phyloP scores from a whole-genome alignment of 2,329 filamentous ascomycete genomes.

The Aspergillus pseudotamarii region DNA sequence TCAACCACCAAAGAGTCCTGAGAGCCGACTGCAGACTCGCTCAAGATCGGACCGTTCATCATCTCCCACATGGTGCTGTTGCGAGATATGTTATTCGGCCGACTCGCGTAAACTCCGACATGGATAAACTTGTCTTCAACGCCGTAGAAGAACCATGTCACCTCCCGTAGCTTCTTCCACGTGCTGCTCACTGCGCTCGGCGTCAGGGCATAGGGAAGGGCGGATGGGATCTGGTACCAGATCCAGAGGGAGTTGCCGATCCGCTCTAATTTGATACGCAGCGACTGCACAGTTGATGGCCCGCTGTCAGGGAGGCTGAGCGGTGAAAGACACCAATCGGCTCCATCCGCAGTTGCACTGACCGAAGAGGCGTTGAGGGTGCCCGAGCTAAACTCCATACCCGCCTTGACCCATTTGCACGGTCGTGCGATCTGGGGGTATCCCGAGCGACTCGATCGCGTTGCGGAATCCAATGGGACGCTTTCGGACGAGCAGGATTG shows the following conservation, averaged over 20 bases:
- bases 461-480: conserved; percentile 17
- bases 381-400: conserved; percentile 60
- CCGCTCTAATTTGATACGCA: conserved; percentile 60
- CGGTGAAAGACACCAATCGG: conserved; percentile 60
- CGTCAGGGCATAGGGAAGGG: conserved; percentile 34
- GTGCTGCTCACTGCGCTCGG: conserved; percentile 45
- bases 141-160: conserved; percentile 65
- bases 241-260: conserved; percentile 60
- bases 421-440: conserved; percentile 26
- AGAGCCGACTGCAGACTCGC: conserved; percentile 27
- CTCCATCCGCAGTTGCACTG: conserved; percentile 59
- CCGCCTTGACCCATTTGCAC: conserved; percentile 64
- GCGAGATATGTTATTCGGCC: conserved; percentile 53
- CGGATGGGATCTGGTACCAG: conserved; percentile 55
- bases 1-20: conserved; percentile 50
- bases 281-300: conserved; percentile 46
- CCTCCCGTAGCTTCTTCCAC: conserved; percentile 62
- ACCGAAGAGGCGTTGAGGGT: conserved; percentile 59
- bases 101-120: conserved; percentile 61
- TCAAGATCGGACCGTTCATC: conserved; percentile 37
- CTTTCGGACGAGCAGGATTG: conserved; percentile 36
- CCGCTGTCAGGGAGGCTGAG: conserved; percentile 43
- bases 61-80: conserved; percentile 43
- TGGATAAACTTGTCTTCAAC: conserved; percentile 61
- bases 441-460: conserved; percentile 13